These are phyloP conservation scores for Raphanus raphanistrum DNA, from an alignment of 345 rosid species.

Conservation along the genomic window DNA sequence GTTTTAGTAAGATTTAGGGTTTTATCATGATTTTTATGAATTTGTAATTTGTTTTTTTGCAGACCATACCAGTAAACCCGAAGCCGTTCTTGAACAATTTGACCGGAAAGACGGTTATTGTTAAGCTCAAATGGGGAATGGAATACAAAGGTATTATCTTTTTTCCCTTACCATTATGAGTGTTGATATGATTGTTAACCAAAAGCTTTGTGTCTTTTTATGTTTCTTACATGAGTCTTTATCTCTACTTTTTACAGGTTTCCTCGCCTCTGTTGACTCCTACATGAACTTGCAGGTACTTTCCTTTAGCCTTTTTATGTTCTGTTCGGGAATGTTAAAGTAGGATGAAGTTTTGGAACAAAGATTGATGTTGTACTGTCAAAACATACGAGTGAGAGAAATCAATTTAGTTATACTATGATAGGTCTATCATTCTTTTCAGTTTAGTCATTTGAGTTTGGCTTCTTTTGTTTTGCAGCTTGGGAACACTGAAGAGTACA, in stretches of 20 bases:
- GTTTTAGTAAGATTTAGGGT: neutral
- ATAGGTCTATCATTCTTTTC: neutral
- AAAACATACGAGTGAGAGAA: neutral
- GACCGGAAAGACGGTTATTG: constrained; percentile 82
- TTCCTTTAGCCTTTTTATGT: constrained; percentile 2
- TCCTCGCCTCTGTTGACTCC: constrained; percentile 90
- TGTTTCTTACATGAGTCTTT: neutral
- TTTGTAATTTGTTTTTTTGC: constrained; percentile 17
- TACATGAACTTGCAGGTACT: constrained; percentile 95
- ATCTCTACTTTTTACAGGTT: constrained; percentile 46
- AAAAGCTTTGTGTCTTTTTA: neutral
- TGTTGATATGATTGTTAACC: neutral
- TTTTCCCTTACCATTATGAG: neutral
- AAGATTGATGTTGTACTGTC: neutral
- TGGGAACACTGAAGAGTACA: constrained; percentile 83
- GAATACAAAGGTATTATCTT: constrained; percentile 65
- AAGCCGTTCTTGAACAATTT: constrained; percentile 89
- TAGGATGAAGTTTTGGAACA: neutral
- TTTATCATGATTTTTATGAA: neutral
- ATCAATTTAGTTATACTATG: no score
- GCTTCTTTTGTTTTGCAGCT: constrained; percentile 45
- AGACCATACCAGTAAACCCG: constrained; percentile 86
- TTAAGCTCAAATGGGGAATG: constrained; percentile 95
- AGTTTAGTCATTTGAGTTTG: neutral
- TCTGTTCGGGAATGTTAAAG: neutral